Conservation (phyloP, 163 green algal species). For the Dunaliella salina region DNA sequence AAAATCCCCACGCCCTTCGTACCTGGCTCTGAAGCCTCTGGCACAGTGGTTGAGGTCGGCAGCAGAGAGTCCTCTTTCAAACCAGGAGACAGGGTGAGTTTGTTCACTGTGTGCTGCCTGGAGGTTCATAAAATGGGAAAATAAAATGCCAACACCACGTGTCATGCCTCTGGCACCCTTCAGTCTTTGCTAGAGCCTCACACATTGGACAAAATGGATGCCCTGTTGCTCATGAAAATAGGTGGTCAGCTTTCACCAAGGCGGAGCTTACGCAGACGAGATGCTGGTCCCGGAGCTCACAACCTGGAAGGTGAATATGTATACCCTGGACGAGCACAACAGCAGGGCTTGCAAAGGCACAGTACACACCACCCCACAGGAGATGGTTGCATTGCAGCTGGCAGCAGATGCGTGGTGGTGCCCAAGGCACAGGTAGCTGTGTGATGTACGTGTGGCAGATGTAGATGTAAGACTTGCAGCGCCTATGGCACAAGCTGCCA, state of each 20-base stretch:
- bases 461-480: no score
- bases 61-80: conserved; percentile 48
- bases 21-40: conserved; percentile 75
- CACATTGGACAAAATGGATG: neutral
- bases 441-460: no score
- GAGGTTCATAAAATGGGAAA: no score
- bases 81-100: conserved; percentile 57
- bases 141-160: no score
- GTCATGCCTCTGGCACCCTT: neutral
- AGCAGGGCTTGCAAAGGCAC: no score
- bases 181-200: neutral
- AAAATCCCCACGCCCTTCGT: conserved; percentile 76
- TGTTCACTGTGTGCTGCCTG: neutral
- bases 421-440: no score
- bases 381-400: no score
- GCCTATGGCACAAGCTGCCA: no score
- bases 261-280: conserved; percentile 70
- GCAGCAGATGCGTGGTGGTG: no score
- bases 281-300: conserved; percentile 39
- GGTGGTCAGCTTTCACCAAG: conserved; percentile 61
- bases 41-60: conserved; percentile 65
- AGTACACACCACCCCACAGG: no score
- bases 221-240: conserved; percentile 6
- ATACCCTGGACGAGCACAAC: neutral
- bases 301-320: conserved; percentile 2